Base-by-base conservation (phyloP, 768 basidiomycete genomes). In the Trametes cubensis region DNA sequence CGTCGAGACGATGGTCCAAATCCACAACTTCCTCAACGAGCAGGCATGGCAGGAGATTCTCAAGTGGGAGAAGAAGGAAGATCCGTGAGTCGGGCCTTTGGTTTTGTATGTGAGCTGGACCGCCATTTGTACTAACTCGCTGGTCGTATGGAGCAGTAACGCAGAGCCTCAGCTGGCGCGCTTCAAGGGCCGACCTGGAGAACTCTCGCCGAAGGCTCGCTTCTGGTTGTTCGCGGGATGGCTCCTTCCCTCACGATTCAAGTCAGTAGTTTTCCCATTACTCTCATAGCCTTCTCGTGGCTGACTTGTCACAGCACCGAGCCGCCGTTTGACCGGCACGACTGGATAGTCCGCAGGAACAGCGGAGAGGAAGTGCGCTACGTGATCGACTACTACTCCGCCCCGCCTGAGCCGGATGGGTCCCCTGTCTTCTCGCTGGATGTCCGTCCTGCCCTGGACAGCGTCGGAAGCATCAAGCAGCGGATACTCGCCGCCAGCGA, bases 381-480 rank as follows among this genome's bases (percentile, higher is more conserved):
- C 75, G 91, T 99, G 49, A 98, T 99, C 69, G 97, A 99, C 79
- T 99, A 99, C 77, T 98, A 98, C 75, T 91, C 92, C 49, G 94
- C 94, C 0, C 93, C 95, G 1, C 85, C 90, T 2, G 88, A 95
- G 58, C 81, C 85, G 8, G 90, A 97, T 66, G 96, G 96, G 8
- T 91, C 90, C 47, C 97, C 97, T 18, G 95, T 95, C 6, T 98
- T 98, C 76, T 89, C 89, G 8, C 82, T 99, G 26, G 97, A 99
- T 72, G 96, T 98, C 11, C 86, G 96, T 17, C 96, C 97, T 0
- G 97, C 97, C 0, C 76, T 99, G 55, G 97, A 98, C 76, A 90
- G 82, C 69, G 79, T 94, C 34, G 82, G 81, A 21, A 93, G 92
- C 69, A 68, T 94, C 55, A 87, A 84, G 71, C 68, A 69, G 69